Conservation (phyloP, 352 stramenopile species). For the Thalassiosira livingstoniorum region DNA sequence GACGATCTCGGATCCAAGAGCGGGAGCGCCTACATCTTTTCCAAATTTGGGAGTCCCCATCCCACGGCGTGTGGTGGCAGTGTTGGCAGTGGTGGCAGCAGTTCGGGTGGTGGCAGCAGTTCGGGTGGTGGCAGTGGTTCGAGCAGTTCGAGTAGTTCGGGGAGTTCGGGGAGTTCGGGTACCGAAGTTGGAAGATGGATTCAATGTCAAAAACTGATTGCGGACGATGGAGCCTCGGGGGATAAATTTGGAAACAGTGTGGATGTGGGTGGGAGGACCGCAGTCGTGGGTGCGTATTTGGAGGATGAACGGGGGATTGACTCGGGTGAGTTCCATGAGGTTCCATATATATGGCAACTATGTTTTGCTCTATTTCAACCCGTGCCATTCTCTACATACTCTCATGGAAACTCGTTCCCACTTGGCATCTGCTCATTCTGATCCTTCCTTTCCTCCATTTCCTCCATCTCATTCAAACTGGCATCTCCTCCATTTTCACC, state of each 20-base stretch:
- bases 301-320: slow-evolving; percentile 41
- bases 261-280: slow-evolving; percentile 47
- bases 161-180: too few species aligned
- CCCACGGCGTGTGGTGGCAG: slow-evolving; percentile 23
- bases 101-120: too few species aligned
- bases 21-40: slow-evolving; percentile 41
- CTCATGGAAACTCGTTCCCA: too few species aligned
- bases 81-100: background rate
- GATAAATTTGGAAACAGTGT: slow-evolving; percentile 52
- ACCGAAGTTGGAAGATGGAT: slow-evolving; percentile 31
- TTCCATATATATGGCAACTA: too few species aligned
- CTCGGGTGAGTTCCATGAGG: slow-evolving; percentile 19
- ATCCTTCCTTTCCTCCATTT: too few species aligned
- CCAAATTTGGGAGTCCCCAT: slow-evolving; percentile 38
- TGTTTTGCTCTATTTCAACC: too few species aligned
- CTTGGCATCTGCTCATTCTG: too few species aligned
- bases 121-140: too few species aligned
- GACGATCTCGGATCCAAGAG: slow-evolving; percentile 37
- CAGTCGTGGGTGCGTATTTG: slow-evolving; percentile 50
- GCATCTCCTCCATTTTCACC: too few species aligned
- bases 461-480: too few species aligned
- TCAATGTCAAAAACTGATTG: slow-evolving; percentile 54
- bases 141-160: too few species aligned
- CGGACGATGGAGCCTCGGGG: slow-evolving; percentile 33
- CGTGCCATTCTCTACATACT: too few species aligned